phyloP scores from a whole-genome alignment of 2,329 filamentous ascomycete species.

The Teratosphaeria pseudoeucalypti region DNA sequence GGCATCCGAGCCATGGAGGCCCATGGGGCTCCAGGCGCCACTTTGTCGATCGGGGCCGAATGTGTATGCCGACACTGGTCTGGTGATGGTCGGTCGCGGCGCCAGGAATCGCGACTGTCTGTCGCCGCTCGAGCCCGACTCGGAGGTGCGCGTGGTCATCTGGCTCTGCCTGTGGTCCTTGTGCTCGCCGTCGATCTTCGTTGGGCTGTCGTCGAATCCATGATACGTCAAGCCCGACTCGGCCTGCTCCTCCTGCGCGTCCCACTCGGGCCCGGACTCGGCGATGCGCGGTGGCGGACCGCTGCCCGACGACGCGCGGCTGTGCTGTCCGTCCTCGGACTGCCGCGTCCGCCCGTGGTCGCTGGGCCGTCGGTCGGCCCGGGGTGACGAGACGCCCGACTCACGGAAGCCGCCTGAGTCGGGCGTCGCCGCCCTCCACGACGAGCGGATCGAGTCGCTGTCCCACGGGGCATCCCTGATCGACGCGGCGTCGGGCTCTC shows the following conservation, averaged over 20 bases:
- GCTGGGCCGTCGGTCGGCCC: constrained; percentile 8
- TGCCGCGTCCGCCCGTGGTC: constrained; percentile 5
- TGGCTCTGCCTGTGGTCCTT: constrained; percentile 22
- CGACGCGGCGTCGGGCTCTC: constrained; percentile 20
- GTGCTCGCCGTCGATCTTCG: constrained; percentile 10
- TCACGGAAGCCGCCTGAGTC: constrained; percentile 12
- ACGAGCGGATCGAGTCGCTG: constrained; percentile 10
- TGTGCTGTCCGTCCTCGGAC: constrained; percentile 1
- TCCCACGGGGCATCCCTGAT: constrained; percentile 9
- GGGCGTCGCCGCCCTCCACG: constrained; percentile 12
- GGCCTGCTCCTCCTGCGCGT: constrained; percentile 21
- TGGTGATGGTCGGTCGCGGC: constrained; percentile 32
- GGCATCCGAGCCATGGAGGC: constrained; percentile 24
- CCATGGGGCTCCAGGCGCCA: constrained; percentile 46
- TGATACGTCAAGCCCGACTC: constrained; percentile 41
- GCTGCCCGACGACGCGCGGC: constrained; percentile 7
- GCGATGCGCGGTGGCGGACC: constrained; percentile 12
- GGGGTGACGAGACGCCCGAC: constrained; percentile 10
- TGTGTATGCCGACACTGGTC: constrained; percentile 70
- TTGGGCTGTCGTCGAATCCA: constrained; percentile 30
- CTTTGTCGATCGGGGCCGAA: constrained; percentile 61
- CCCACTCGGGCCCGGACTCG: constrained; percentile 13
- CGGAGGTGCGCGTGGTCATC: constrained; percentile 19
- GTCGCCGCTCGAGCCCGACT: constrained; percentile 19
- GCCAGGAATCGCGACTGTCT: constrained; percentile 26